phyloP scores from a whole-genome alignment of 1,139 yeast species.

The Saccharomycopsis hybrid region DNA sequence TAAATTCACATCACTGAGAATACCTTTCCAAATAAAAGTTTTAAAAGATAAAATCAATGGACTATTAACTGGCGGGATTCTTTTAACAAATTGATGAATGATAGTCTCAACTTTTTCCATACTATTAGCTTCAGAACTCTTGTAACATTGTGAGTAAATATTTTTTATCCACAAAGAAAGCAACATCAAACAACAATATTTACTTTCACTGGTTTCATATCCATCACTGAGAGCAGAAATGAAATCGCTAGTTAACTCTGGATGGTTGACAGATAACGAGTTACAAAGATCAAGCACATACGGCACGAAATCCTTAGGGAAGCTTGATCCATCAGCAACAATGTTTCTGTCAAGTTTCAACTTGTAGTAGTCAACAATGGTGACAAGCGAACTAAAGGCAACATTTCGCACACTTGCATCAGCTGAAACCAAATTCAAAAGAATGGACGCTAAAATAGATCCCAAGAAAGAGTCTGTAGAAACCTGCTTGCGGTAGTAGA shows the following conservation, averaged over 20 bases:
- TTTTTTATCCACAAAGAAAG: slow-evolving; percentile 78
- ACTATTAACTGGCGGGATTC: slow-evolving; percentile 42
- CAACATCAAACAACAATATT: slow-evolving; percentile 29
- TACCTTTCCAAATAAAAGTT: slow-evolving; percentile 63
- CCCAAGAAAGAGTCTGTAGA: slow-evolving; percentile 21
- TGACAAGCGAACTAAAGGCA: slow-evolving; percentile 59
- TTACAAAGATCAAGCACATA: slow-evolving; percentile 57
- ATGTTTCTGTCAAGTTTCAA: slow-evolving; percentile 56
- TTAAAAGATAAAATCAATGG: slow-evolving; percentile 42
- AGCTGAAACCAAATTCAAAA: slow-evolving; percentile 56
- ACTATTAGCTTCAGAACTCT: slow-evolving; percentile 49
- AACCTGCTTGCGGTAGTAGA: neutral
- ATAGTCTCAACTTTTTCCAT: slow-evolving; percentile 55
- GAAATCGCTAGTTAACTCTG: slow-evolving; percentile 58
- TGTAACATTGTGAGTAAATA: slow-evolving; percentile 50
- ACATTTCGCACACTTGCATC: slow-evolving; percentile 55
- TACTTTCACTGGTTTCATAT: slow-evolving; percentile 36
- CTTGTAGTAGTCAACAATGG: slow-evolving; percentile 54
- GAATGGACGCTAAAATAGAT: slow-evolving; percentile 30
- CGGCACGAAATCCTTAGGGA: slow-evolving; percentile 64
- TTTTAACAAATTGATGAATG: slow-evolving; percentile 51
- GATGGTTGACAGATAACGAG: slow-evolving; percentile 50
- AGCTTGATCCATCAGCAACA: slow-evolving; percentile 55
- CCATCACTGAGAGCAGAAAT: slow-evolving; percentile 56
- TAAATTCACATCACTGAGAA: slow-evolving; percentile 57